Evolutionary conservation across 768 basidiomycete species (phyloP).

Genomic region (Boletus insuetus): DNA sequence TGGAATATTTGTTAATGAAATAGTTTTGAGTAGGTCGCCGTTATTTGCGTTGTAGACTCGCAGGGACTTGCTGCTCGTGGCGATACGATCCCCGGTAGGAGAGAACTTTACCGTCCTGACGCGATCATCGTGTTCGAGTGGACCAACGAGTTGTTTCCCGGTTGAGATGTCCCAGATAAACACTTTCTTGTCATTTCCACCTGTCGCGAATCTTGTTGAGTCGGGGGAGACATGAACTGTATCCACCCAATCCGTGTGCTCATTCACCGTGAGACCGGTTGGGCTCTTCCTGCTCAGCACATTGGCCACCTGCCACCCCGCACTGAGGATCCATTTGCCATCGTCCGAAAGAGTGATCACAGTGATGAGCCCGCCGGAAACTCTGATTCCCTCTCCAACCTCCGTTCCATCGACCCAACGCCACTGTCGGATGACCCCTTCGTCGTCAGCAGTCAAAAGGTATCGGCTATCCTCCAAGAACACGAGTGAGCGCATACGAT

Average conservation of each 20-base stretch:
- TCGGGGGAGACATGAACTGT: background rate
- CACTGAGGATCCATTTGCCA: background rate
- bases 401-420: background rate
- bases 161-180: constrained; percentile 7
- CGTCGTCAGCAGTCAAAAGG: background rate
- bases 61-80: background rate
- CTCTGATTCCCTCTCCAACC: background rate
- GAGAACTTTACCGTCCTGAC: constrained; percentile 8
- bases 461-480: background rate
- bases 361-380: background rate
- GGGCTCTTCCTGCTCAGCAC: background rate
- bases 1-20: background rate
- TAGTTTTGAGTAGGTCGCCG: background rate
- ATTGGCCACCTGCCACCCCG: background rate
- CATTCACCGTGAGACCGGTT: background rate
- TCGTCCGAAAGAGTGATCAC: background rate
- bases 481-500: background rate
- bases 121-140: background rate
- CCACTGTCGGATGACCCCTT: background rate
- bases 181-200: background rate
- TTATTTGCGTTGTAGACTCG: background rate
- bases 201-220: constrained; percentile 3
- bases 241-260: constrained; percentile 1
- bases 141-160: constrained; percentile 3
- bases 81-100: constrained; percentile 1